Evolutionary conservation across 176 grass and related monocot species (phyloP), one percentile per base, ranked within the genome.

Genomic region (Chrysopogon serrulatus): DNA sequence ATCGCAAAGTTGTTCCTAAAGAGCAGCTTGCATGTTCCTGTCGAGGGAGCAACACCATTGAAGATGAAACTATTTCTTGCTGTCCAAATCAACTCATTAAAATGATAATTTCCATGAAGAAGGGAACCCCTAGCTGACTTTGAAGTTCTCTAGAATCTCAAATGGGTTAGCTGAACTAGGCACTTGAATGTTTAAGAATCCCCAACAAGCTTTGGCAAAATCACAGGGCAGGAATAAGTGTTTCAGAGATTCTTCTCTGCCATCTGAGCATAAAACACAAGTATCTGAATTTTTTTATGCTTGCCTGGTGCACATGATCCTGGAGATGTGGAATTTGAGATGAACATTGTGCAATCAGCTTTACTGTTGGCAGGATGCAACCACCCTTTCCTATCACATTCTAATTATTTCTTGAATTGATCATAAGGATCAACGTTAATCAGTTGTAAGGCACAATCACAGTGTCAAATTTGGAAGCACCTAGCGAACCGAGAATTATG

Each of bases 321-420:
- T 54, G 35, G 10, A 65, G 35, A 72, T 53, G 66, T 78, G 42
- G 78, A 56, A n/a, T 72, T 78, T 27, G 16, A 84, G 65, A 84
- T 73, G 12, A 67, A 70, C 39, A 77, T 53, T 43, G 31, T 77
- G 45, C 21, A 70, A 70, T 61, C 66, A 71, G 30, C 16, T 23
- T 77, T 26, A 44, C 6, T 63, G n/a, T 60, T 21, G 56, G 16
- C 14, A 28, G n/a, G 42, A 8, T 65, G 49, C 14, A 30, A 9
- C 19, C 11, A 21, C 18, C 21, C 34, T 66, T 45, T 23, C 26
- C 4, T 31, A 19, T 32, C 40, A 47, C 77, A 47, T 64, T 65
- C 26, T 47, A 45, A 33, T 33, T 74, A 16, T 33, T 33, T 47
- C 17, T 65, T 44, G 8, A 62, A 78, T 6, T 8, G 7, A 17